These are phyloP conservation scores for Amanita rimosa DNA, from an alignment of 768 basidiomycete species.

Conservation along the genomic window DNA sequence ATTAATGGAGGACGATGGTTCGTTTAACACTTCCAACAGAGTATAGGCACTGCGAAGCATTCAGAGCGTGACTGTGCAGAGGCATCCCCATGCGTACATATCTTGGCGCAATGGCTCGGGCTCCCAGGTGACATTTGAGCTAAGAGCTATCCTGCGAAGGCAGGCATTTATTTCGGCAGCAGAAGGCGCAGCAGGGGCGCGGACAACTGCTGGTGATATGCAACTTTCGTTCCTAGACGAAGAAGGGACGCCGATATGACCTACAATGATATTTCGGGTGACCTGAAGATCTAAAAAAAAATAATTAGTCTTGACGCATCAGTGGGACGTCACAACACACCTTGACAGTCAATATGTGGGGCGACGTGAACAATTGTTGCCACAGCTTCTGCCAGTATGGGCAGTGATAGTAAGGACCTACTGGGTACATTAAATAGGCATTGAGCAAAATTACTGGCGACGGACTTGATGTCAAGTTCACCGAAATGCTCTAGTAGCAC, in stretches of 20 bases:
- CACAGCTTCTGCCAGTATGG: slow-evolving; percentile 50
- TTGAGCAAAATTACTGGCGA: slow-evolving; percentile 5
- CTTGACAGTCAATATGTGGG: slow-evolving; percentile 44
- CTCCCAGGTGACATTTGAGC: slow-evolving; percentile 45
- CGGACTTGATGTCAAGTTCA: slow-evolving; percentile 43
- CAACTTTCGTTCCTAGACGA: slow-evolving; percentile 38
- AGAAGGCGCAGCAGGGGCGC: slow-evolving; percentile 42
- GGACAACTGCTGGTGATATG: slow-evolving; percentile 46
- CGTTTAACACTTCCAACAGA: slow-evolving; percentile 48
- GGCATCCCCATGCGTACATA: slow-evolving; percentile 30
- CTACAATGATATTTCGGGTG: slow-evolving; percentile 42
- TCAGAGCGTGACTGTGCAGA: slow-evolving; percentile 3
- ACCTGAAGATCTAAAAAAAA: slow-evolving; percentile 38
- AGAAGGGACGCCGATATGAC: slow-evolving; percentile 49
- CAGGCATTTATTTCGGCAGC: slow-evolving; percentile 45
- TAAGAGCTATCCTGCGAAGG: slow-evolving; percentile 40
- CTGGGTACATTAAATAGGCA: neutral
- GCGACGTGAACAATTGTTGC: slow-evolving; percentile 58
- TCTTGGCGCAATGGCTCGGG: slow-evolving; percentile 53
- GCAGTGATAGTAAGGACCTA: slow-evolving; percentile 35
- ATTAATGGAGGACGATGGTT: slow-evolving; percentile 40
- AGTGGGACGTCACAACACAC: slow-evolving; percentile 21
- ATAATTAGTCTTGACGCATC: slow-evolving; percentile 6
- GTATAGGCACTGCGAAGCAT: slow-evolving; percentile 30
- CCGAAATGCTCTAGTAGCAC: slow-evolving; percentile 43